Percentiles rank a stretch among this genome's conserved stretches.
These are phyloP conservation scores for Macrocybe gigantea DNA, from an alignment of 768 basidiomycete species.

Conservation along the genomic window DNA sequence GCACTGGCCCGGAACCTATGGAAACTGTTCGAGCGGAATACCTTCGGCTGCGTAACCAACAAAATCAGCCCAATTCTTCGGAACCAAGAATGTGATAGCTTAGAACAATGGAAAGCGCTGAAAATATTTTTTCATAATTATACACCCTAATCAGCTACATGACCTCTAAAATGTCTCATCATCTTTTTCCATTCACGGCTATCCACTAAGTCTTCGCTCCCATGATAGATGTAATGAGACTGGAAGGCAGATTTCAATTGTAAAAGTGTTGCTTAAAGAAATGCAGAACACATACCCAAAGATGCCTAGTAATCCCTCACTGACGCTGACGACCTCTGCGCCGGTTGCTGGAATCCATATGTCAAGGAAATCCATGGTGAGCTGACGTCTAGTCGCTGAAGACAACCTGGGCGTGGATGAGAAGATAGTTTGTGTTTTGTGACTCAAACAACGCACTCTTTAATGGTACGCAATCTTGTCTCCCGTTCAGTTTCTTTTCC, in stretches of 20 bases:
- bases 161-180: conserved; percentile 3
- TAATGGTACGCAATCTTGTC: conserved; percentile 50
- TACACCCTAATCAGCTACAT: background rate
- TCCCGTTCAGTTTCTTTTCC: conserved; percentile 62
- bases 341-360: conserved; percentile 86
- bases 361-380: conserved; percentile 81
- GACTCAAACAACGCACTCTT: conserved; percentile 36
- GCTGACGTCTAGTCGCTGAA: conserved; percentile 65
- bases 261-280: background rate
- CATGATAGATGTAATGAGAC: conserved; percentile 66
- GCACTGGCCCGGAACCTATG: conserved; percentile 74
- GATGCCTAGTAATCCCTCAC: conserved; percentile 81
- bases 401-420: conserved; percentile 41
- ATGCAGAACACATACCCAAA: conserved; percentile 54
- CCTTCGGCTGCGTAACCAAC: conserved; percentile 53
- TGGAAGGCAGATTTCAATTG: conserved; percentile 20
- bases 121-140: too few relatives aligned
- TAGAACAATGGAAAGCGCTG: too few relatives aligned
- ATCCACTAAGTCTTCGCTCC: conserved; percentile 65
- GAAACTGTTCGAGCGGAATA: conserved; percentile 68
- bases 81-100: background rate
- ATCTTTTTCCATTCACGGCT: conserved; percentile 41
- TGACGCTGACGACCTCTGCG: conserved; percentile 67
- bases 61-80: conserved; percentile 11
- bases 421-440: background rate